A percentile compares a stretch with the other conserved stretches of the same genome.
Conservation (phyloP, 139 green algal species). For the Volvox africanus region DNA sequence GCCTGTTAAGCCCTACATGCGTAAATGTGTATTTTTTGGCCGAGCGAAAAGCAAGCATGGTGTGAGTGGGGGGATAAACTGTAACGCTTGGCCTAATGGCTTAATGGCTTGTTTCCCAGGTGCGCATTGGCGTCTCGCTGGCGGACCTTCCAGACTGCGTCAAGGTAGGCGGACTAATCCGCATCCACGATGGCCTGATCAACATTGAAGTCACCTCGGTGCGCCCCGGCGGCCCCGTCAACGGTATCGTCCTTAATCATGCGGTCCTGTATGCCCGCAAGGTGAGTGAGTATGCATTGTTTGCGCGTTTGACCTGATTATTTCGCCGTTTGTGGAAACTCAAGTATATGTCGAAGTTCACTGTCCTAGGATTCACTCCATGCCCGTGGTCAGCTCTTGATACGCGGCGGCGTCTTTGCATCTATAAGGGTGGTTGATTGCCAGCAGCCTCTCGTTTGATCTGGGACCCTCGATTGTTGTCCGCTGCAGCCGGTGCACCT, state of each 20-base stretch:
- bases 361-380: too few relatives aligned
- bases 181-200: slow-evolving; percentile 66
- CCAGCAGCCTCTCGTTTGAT: too few relatives aligned
- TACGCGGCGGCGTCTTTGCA: too few relatives aligned
- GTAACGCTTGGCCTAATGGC: background rate
- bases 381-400: too few relatives aligned
- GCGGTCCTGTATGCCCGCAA: slow-evolving; percentile 53
- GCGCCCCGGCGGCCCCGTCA: slow-evolving; percentile 17
- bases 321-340: too few relatives aligned
- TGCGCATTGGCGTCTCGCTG: slow-evolving; percentile 45
- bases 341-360: too few relatives aligned
- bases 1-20: too few relatives aligned
- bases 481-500: slow-evolving; percentile 42
- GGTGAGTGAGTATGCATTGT: background rate
- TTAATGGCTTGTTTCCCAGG: background rate
- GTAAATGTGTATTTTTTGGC: too few relatives aligned
- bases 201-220: slow-evolving; percentile 58
- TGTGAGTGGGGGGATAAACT: too few relatives aligned
- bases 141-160: slow-evolving; percentile 44
- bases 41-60: too few relatives aligned
- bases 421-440: too few relatives aligned
- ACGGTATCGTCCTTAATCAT: slow-evolving; percentile 44
- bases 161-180: slow-evolving; percentile 35
- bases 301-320: too few relatives aligned
- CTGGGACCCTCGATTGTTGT: background rate